Evolutionary conservation across 441 rosid species (phyloP), one percentile per base, ranked within the genome.

Genomic region (Jatropha multifida): DNA sequence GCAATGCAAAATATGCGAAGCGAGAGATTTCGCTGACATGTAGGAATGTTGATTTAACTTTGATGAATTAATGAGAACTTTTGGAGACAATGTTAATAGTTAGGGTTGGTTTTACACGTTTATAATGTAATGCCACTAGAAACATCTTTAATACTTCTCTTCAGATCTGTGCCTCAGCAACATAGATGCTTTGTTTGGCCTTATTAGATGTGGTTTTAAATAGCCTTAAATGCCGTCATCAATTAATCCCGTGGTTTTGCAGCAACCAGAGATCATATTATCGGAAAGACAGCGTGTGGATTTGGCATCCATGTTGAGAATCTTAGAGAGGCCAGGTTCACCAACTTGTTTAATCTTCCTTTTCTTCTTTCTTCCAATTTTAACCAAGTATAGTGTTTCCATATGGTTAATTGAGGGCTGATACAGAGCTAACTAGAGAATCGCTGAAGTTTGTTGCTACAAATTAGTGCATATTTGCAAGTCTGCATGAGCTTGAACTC

Each of bases 271-370:
- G 90, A 93, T 81, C 89, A 87, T 65, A 48, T 73, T 37, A 78
- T 83, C 61, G 86, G 97, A 78, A 73, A 84, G 59, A 80, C 83
- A 61, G 74, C 81, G 48, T 86, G 62, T 74, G 99, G 98, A 32
- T 92, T 91, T 23, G 98, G 99, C 76, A 77, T 95, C 60, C 88
- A 91, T 5, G 85, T 93, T 5, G 99, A 95, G 80, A 89, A 88
- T 84, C 63, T 93, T 71, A 82, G 94, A 81, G 96, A 92, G 81
- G 96, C 99, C 65, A 95, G 99, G 99, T 93, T 75, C 48, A 38
- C 68, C 27, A 41, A 9, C 60, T 75, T 70, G 18, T 40, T 55
- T 18, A 26, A 44, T 44, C 7, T 44, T 23, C 23, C 7, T 1
- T 44, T 44, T 11, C 9, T 44, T 44, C 10, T 44, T 44, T 8